These are phyloP conservation scores for Colletotrichum orchidophilum DNA, from an alignment of 2,329 filamentous ascomycete species.

Conservation along the genomic window DNA sequence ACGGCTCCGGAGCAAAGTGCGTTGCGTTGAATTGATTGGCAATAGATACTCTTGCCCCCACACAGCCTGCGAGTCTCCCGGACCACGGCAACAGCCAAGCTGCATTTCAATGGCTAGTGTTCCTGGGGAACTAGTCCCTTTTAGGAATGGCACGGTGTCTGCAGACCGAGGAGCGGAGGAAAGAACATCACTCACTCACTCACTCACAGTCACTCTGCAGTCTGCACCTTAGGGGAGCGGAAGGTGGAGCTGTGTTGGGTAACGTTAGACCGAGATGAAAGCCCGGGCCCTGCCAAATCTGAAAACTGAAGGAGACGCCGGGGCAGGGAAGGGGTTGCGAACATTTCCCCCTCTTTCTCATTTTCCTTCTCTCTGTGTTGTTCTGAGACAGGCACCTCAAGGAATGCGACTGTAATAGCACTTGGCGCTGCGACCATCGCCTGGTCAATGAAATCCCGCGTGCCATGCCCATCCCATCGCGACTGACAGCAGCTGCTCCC, in stretches of 20 bases:
- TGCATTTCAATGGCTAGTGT: conserved; percentile 29
- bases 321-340: background rate
- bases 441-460: background rate
- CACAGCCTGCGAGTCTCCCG: conserved; percentile 17
- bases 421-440: conserved; percentile 14
- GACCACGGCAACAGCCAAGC: conserved; percentile 19
- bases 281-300: background rate
- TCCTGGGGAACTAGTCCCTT: background rate
- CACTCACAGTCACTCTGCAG: too few species aligned
- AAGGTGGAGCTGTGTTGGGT: conserved; percentile 25
- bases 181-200: background rate
- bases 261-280: conserved; percentile 25
- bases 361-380: background rate
- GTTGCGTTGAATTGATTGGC: conserved; percentile 30
- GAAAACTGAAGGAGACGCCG: conserved; percentile 1
- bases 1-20: conserved; percentile 6
- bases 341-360: background rate
- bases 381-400: conserved; percentile 17
- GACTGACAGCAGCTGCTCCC: background rate
- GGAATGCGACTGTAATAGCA: conserved; percentile 24
- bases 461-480: background rate
- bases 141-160: background rate
- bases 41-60: conserved; percentile 25
- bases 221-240: background rate
- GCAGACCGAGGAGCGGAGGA: background rate